Base-by-base conservation (phyloP, 306 rosid genomes). In the Dalbergia cochinchinensis region DNA sequence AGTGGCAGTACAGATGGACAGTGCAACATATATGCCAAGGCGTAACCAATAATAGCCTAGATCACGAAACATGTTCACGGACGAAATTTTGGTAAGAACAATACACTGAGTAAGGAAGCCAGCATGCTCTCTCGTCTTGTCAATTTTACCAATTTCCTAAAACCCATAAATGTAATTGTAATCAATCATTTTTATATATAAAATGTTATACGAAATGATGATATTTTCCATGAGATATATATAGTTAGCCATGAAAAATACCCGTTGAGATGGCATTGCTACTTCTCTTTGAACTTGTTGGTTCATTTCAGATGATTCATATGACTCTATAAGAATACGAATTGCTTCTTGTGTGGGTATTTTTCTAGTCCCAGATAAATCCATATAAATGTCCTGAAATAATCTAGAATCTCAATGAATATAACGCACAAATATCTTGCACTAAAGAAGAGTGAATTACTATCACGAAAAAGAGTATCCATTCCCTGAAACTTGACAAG, bases 1-100 rank as follows among this genome's bases (percentile, higher is more conserved):
- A 39, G 91, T 79, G 37, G 72, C 95, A n/a, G 89, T 66, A 42
- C 86, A 59, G 1, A 81, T 0, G 5, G 88, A 67, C 34, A 92
- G 3, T 14, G 33, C 45, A 11, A 86, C 15, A 50, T 90, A 90
- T 37, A 92, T 63, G 4, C 2, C 81, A 9, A 92, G 51, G 53
- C 95, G 92, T 26, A 92, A 15, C 95, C 93, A 90, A 6, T 92
- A 92, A 68, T 92, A 90, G 58, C 97, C 95, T 20, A 78, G 33
- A 84, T 92, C 95, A 1, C 95, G 89, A 37, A 55, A 68, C 95
- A 92, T 90, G 58, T 92, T 90, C 55, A 87, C 3, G 3, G 64
- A 86, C 4, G 95, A 92, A 64, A 91, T 85, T 72, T 71, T 82
- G 0, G 85, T 85, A 3, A 90, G 91, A 57, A 82, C 80, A 3